Percentiles rank a stretch among this genome's conserved stretches.
Evolutionary conservation across 805 yeast genomes (phyloP).

Genomic region (Pichia cabralensis): DNA sequence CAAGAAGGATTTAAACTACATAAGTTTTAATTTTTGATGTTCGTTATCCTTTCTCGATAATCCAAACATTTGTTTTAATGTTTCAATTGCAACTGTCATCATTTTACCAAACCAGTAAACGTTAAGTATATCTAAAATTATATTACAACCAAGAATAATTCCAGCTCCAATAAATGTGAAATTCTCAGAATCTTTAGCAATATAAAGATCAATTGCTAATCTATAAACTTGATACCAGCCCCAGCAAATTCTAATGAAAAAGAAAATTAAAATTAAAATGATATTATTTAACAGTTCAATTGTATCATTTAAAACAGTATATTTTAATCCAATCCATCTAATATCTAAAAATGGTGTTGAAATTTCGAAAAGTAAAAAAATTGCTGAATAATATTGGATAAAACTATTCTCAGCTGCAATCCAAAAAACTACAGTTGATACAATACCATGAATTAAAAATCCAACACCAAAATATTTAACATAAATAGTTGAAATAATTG

Average conservation of each 20-base stretch:
- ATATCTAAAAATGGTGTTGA: slow-evolving; percentile 30
- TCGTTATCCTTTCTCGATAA: slow-evolving; percentile 13
- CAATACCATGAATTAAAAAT: slow-evolving; percentile 28
- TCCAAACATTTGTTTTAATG: slow-evolving; percentile 25
- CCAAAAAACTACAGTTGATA: slow-evolving; percentile 25
- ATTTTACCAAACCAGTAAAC: slow-evolving; percentile 30
- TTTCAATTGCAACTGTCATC: slow-evolving; percentile 28
- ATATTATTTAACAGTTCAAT: slow-evolving; percentile 26
- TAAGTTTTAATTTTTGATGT: slow-evolving; percentile 23
- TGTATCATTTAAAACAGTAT: slow-evolving; percentile 19
- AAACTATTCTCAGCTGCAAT: slow-evolving; percentile 16
- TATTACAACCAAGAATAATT: slow-evolving; percentile 23
- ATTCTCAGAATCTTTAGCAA: slow-evolving; percentile 19
- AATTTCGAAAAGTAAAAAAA: slow-evolving; percentile 27
- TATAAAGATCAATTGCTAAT: slow-evolving; percentile 21
- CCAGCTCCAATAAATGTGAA: slow-evolving; percentile 19
- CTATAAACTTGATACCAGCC: slow-evolving; percentile 29
- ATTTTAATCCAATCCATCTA: slow-evolving; percentile 29
- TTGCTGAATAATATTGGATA: slow-evolving; percentile 27
- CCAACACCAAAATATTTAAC: slow-evolving; percentile 26
- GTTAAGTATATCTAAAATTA: slow-evolving; percentile 26
- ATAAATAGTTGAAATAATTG: slow-evolving; percentile 21
- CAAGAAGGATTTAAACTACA: no score
- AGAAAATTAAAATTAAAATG: slow-evolving; percentile 25
- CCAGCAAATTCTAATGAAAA: slow-evolving; percentile 28